Base-by-base conservation (phyloP, 2,329 filamentous ascomycete genomes). In the Alternaria brassicae region DNA sequence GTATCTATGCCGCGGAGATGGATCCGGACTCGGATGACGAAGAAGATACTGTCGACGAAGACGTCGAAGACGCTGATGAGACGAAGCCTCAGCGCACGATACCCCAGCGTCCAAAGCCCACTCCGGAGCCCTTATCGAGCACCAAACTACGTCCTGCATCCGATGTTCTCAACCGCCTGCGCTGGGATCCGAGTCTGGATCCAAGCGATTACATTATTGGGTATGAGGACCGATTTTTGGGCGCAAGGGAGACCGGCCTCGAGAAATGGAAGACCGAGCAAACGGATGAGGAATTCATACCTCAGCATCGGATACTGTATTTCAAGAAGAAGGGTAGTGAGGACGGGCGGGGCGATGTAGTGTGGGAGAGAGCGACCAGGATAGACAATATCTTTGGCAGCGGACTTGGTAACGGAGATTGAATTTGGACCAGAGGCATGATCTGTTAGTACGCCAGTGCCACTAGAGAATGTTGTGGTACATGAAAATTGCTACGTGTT, bases 201-300 rank as follows among this genome's bases (percentile, higher is more conserved):
- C 75, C 75, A 4, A 68, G 69, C 4, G 75, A 83, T 49, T 86
- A 81, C 65, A 74, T 84, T 12, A 80, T 86, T 28, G 84, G 83
- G 3, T 86, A 86, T 58, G 74, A 82, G 21, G 84, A 87, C 66
- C 78, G 84, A 9, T 86, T 86, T 54, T 66, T 80, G 10, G 83
- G 82, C 0, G 76, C 81, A 19, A 76, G 81, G 56, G 84, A 85
- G 71, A 79, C 80, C 10, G 66, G 74, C 8, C 71, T 85, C 3
- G 77, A 79, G 44, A 77, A 74, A n/a, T 86, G 84, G 84, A 83
- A 84, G 66, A 80, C 77, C 17, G 83, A 85, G 47, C 79, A 80
- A 30, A 85, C 84, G 9, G 78, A 86, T 27, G 83, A 86, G 58
- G 84, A 86, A 45, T 86, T 85, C 56, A 85, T 86, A 56, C 84